Evolutionary conservation across 208 protist genomes (phyloP).

Genomic region (Acanthamoeba pearcei): DNA sequence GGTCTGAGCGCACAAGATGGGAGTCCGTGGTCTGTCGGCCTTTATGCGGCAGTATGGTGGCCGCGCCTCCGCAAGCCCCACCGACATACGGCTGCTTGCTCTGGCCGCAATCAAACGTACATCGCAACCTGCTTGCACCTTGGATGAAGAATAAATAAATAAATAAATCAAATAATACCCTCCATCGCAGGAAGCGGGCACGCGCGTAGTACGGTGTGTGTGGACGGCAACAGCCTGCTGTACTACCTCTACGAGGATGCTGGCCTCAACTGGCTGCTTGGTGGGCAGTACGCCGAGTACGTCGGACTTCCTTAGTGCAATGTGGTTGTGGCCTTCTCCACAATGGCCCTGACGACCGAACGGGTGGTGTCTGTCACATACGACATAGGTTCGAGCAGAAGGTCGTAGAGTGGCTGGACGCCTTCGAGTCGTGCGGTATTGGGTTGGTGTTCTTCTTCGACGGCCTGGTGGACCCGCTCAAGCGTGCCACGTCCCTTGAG

Average conservation of each 20-base stretch:
- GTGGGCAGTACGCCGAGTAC: slow-evolving; percentile 47
- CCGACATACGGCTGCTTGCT: background rate
- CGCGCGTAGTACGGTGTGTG: background rate
- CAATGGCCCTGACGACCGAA: background rate
- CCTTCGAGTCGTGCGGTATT: background rate
- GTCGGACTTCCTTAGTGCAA: background rate
- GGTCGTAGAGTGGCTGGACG: background rate
- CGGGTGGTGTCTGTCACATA: background rate
- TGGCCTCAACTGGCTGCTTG: slow-evolving; percentile 46
- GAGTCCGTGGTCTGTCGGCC: slow-evolving; percentile 1
- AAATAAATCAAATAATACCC: background rate
- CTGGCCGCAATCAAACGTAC: background rate
- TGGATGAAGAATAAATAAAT: background rate
- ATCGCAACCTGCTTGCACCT: background rate
- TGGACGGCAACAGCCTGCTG: slow-evolving; percentile 53
- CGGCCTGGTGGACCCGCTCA: slow-evolving; percentile 32
- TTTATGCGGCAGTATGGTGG: slow-evolving; percentile 21
- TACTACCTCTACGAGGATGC: slow-evolving; percentile 21
- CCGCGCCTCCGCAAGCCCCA: background rate
- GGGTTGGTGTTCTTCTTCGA: slow-evolving; percentile 38
- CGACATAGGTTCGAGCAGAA: background rate
- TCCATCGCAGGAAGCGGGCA: background rate
- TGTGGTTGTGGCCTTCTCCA: background rate
- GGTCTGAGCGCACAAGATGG: background rate
- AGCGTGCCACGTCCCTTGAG: slow-evolving; percentile 44